Evolutionary conservation across 805 yeast genomes (phyloP).

Genomic region (Isabelozyma heimii): DNA sequence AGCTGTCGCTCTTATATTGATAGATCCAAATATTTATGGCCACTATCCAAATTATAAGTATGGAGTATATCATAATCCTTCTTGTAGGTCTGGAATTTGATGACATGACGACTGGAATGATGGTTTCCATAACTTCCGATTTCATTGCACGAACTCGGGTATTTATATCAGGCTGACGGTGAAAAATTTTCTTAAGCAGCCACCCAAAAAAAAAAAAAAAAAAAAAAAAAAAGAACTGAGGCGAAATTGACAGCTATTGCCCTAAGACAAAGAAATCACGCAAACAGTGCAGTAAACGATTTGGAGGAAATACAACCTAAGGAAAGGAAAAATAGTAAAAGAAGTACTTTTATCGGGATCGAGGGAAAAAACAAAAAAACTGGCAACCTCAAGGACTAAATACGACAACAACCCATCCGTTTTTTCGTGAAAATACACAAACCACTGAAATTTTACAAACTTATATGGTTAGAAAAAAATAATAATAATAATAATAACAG

Average conservation of each 20-base stretch:
- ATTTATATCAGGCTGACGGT: neutral
- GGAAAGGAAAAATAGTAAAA: neutral
- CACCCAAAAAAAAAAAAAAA: no score
- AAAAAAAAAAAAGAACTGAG: neutral
- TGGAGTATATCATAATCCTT: conserved; percentile 9
- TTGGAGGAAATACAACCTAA: neutral
- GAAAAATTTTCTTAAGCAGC: neutral
- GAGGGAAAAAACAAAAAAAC: neutral
- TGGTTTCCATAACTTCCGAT: neutral
- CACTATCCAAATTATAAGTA: conserved; percentile 13
- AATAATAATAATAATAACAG: no score
- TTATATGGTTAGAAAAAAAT: neutral
- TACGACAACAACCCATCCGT: neutral
- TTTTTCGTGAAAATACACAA: neutral
- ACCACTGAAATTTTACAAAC: neutral
- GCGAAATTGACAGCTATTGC: neutral
- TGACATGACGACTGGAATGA: neutral
- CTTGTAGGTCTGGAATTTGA: conserved; percentile 7
- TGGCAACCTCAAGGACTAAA: neutral
- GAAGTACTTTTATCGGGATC: neutral
- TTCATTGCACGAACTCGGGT: neutral
- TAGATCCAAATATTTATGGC: conserved; percentile 14
- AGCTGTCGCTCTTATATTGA: conserved; percentile 4
- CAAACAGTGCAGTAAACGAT: neutral
- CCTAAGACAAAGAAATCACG: neutral